phyloP scores from a whole-genome alignment of 305 asterid species.

The Solanum hybrid region DNA sequence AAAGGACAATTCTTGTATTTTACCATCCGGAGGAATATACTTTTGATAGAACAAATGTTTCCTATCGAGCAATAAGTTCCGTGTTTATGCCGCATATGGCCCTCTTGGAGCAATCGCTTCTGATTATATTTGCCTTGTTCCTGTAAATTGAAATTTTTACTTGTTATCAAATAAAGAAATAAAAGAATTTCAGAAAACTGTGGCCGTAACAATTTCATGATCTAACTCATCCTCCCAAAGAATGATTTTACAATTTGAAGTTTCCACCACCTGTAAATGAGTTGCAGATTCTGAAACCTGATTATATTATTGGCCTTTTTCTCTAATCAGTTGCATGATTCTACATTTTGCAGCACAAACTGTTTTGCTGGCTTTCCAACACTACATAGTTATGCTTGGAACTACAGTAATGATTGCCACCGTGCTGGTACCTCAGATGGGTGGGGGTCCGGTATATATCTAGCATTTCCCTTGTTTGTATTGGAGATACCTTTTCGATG shows the following conservation, averaged over 20 bases:
- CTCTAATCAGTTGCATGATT: not conserved
- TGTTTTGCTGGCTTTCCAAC: constrained; percentile 51
- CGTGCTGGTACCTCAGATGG: constrained; percentile 61
- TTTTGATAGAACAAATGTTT: not conserved
- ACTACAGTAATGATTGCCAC: constrained; percentile 64
- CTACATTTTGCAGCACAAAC: constrained; percentile 43
- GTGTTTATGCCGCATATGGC: not conserved
- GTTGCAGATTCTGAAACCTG: not conserved
- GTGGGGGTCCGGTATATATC: constrained; percentile 52
- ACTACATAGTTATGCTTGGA: constrained; percentile 75
- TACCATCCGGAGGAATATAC: not conserved
- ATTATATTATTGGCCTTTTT: not conserved
- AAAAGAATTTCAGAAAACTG: not conserved
- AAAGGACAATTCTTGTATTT: not conserved
- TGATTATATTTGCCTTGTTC: not conserved
- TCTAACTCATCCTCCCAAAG: not conserved
- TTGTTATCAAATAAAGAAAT: not conserved
- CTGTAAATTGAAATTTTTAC: not conserved
- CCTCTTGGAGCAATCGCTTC: not conserved
- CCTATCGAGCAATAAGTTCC: not conserved
- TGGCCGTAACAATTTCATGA: not conserved
- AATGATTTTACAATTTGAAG: not conserved
- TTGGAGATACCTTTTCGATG: not conserved
- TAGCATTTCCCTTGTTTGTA: not conserved
- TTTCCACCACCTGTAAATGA: not conserved